A percentile compares a stretch with the other conserved stretches of the same genome.
Conservation (phyloP, 805 yeast species). For the Candida taoyuanica region DNA sequence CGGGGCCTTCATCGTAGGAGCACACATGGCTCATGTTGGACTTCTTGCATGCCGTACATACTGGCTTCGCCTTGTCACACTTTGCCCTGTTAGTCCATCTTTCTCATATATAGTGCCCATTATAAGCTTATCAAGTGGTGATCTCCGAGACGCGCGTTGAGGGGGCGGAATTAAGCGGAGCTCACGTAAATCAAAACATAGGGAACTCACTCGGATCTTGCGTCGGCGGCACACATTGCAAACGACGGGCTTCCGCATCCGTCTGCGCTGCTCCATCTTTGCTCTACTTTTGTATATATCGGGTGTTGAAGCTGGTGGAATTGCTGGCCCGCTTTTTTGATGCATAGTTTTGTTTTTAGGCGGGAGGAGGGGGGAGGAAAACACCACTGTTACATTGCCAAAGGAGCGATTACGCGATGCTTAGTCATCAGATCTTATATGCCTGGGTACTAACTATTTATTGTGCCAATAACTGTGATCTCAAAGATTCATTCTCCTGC, state of each 20-base stretch:
- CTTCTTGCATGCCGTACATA: conserved; percentile 24
- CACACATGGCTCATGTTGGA: conserved; percentile 24
- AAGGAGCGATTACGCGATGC: no score
- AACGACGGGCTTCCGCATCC: conserved; percentile 27
- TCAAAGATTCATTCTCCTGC: conserved; percentile 19
- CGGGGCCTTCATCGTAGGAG: conserved; percentile 22
- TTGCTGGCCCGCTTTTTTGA: no score
- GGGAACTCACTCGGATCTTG: conserved; percentile 25
- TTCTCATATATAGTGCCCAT: background rate
- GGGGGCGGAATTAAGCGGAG: no score
- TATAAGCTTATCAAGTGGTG: background rate
- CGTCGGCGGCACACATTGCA: conserved; percentile 28
- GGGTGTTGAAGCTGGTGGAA: no score
- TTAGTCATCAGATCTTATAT: no score
- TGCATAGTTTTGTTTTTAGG: no score
- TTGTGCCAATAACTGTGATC: background rate
- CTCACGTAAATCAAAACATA: no score
- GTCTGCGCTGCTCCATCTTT: conserved; percentile 8
- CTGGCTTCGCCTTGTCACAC: conserved; percentile 28
- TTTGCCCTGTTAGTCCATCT: conserved; percentile 9
- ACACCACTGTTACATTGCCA: no score
- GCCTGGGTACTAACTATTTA: background rate
- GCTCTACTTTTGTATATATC: no score
- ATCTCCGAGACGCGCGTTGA: conserved; percentile 7
- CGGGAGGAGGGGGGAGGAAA: no score